Conservation (phyloP, 2,329 filamentous ascomycete species). For the Pyricularia sp. region DNA sequence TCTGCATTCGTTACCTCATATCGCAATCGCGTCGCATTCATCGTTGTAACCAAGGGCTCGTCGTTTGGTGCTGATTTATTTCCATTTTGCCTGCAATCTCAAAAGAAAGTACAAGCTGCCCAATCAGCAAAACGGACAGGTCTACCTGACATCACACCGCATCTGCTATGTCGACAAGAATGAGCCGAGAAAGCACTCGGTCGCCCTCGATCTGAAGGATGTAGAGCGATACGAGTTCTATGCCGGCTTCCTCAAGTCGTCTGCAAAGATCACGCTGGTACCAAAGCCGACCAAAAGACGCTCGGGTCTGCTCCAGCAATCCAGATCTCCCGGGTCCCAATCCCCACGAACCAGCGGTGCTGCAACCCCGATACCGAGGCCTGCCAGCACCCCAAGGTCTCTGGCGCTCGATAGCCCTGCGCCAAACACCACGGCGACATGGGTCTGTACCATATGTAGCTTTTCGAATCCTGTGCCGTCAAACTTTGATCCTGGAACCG, state of each 20-base stretch:
- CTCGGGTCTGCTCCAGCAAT: constrained; percentile 38
- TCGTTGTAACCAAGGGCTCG: background rate
- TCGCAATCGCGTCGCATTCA: constrained; percentile 1
- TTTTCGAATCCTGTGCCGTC: constrained; percentile 87
- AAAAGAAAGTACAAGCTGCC: constrained; percentile 86
- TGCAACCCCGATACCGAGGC: constrained; percentile 31
- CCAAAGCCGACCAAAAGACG: constrained; percentile 65
- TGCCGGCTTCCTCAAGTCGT: constrained; percentile 88
- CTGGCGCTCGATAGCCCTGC: constrained; percentile 28
- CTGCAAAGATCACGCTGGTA: constrained; percentile 78
- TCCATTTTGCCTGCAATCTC: constrained; percentile 1
- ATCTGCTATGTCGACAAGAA: constrained; percentile 88
- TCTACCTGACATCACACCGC: constrained; percentile 90
- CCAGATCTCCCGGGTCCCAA: constrained; percentile 30
- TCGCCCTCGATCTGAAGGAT: constrained; percentile 78
- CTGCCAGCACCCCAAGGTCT: constrained; percentile 28
- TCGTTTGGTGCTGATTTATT: background rate
- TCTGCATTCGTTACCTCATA: background rate
- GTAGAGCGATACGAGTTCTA: constrained; percentile 87
- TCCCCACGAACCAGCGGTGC: constrained; percentile 30
- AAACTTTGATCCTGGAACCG: constrained; percentile 79
- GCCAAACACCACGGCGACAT: constrained; percentile 55
- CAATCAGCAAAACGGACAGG: constrained; percentile 87
- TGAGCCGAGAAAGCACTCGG: constrained; percentile 72
- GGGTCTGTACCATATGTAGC: constrained; percentile 92